These are phyloP conservation scores for Aspergillus wentii DNA, from an alignment of 495 filamentous ascomycete genomes.

Conservation along the genomic window DNA sequence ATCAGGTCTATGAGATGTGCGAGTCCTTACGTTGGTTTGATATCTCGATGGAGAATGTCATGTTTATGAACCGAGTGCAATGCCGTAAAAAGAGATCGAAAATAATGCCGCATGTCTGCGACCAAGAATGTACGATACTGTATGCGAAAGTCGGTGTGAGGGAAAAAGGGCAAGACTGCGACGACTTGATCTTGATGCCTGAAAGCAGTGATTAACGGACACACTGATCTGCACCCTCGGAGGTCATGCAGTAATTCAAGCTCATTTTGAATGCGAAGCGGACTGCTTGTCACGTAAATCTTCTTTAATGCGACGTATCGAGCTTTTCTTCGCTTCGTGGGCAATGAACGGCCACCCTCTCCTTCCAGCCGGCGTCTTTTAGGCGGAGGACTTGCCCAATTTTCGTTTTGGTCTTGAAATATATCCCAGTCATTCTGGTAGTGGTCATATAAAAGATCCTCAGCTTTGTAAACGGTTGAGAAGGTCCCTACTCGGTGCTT, in stretches of 20 bases:
- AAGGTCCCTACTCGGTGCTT: conserved; percentile 82
- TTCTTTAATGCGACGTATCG: conserved; percentile 97
- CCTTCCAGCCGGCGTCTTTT: conserved; percentile 40
- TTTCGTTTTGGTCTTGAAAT: conserved; percentile 51
- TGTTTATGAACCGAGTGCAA: conserved; percentile 76
- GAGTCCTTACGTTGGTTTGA: conserved; percentile 78
- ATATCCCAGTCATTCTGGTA: conserved; percentile 88
- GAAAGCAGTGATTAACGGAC: conserved; percentile 94
- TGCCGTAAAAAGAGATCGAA: conserved; percentile 82
- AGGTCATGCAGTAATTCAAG: conserved; percentile 93
- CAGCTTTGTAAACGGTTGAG: conserved; percentile 97
- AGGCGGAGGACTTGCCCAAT: conserved; percentile 56
- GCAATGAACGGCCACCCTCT: conserved; percentile 17
- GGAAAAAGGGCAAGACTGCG: conserved; percentile 90
- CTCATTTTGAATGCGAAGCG: conserved; percentile 90
- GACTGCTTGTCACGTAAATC: conserved; percentile 96
- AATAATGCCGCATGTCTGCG: conserved; percentile 80
- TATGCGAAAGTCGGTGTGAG: conserved; percentile 90
- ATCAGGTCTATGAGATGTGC: neutral
- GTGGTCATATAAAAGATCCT: conserved; percentile 82
- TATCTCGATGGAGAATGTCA: conserved; percentile 89
- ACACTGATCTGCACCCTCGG: conserved; percentile 73
- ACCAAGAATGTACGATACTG: conserved; percentile 88
- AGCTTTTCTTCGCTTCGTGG: conserved; percentile 37
- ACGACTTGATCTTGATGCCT: conserved; percentile 91